Base-by-base conservation (phyloP, 31 red algal species). In the Asparagopsis taxiformis region DNA sequence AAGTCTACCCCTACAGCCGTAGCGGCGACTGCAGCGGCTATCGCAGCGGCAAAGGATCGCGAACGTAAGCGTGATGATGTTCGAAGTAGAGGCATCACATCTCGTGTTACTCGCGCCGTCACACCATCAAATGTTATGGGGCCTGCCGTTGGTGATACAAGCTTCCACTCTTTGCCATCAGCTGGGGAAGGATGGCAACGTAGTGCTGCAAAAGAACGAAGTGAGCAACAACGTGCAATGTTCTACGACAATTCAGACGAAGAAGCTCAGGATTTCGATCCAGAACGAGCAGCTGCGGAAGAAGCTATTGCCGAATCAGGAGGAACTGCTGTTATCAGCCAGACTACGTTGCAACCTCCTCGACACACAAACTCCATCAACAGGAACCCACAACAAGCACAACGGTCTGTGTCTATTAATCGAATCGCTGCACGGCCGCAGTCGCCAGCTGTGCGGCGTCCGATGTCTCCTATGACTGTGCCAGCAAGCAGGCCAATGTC, bases 221-320 rank as follows among this genome's bases (percentile, higher is more conserved):
- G 41, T 46, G 41, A 80, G 28, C 59, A 70, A 20, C 52, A 51
- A 55, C 81, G 81, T 1, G 68, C 62, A 3, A 60, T 85, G 20
- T 85, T 85, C 59, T 85, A 85, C 51, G 81, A 85, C 8, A 85
- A 85, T 51, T 85, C 81, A 3, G 81, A 85, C 65, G 81, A 85
- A 29, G 81, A 85, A 51, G 81, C 81, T 31, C 62, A 85, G 31
- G 81, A 74, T 39, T 85, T 85, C 31, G 81, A 85, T 49, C 81
- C 81, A 1, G 81, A 85, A 50, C 81, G 81, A 16, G 81, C 81
- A 3, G 81, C 81, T 11, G 81, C 81, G 1, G 81, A 85, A 39
- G 81, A 85, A 31, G 81, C 81, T 0, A 74, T 85, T 28, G 81
- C 81, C 19, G 69, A 74, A 52, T 75, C 81, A 13, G 59, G 70